These are phyloP conservation scores for Strobilomyces echinocephalus DNA, from an alignment of 768 basidiomycete species.

Conservation along the genomic window DNA sequence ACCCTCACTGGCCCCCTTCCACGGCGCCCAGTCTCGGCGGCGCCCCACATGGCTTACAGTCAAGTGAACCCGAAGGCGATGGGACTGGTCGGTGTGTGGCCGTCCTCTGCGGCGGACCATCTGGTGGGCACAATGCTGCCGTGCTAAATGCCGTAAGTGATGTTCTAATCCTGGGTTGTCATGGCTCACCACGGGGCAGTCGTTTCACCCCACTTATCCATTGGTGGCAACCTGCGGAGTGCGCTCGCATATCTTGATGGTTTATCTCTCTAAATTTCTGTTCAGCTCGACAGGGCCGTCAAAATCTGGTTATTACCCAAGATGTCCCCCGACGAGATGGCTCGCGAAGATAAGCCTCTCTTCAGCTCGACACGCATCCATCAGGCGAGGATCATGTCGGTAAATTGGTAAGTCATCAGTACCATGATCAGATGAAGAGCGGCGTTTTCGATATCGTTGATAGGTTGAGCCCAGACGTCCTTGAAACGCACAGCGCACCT, in stretches of 20 bases:
- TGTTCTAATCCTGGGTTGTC: neutral
- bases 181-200: conserved; percentile 34
- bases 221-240: conserved; percentile 78
- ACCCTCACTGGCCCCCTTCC: conserved; percentile 58
- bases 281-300: conserved; percentile 64
- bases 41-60: conserved; percentile 63
- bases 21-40: conserved; percentile 51
- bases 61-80: conserved; percentile 54
- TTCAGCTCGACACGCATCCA: conserved; percentile 67
- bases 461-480: conserved; percentile 56
- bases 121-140: conserved; percentile 69
- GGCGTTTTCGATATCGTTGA: neutral
- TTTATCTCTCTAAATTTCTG: neutral
- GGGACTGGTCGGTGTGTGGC: conserved; percentile 56
- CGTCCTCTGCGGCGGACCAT: conserved; percentile 63
- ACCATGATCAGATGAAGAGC: neutral
- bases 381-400: conserved; percentile 56
- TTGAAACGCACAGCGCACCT: conserved; percentile 51
- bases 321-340: conserved; percentile 34
- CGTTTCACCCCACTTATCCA: conserved; percentile 62
- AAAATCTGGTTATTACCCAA: conserved; percentile 69
- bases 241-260: conserved; percentile 21
- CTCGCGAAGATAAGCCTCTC: conserved; percentile 70
- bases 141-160: conserved; percentile 57
- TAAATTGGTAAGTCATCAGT: conserved; percentile 47